These are phyloP conservation scores for Aspergillus fijiensis DNA, from an alignment of 2,329 filamentous ascomycete species.

Conservation along the genomic window DNA sequence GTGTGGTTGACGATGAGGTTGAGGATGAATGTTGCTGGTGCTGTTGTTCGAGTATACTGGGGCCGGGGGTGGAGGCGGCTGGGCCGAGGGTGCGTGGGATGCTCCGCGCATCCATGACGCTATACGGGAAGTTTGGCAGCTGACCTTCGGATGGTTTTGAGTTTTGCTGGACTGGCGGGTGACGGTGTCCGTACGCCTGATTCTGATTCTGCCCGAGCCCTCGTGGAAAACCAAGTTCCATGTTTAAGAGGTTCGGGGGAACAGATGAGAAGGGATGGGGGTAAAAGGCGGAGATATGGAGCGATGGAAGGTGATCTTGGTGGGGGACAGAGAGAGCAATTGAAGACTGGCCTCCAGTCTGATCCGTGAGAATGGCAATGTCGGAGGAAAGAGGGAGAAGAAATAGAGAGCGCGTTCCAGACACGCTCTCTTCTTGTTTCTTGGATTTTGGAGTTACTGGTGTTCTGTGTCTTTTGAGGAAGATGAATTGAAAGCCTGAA, in stretches of 20 bases:
- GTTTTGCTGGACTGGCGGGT: neutral
- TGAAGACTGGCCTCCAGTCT: too few relatives aligned
- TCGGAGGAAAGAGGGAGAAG: too few relatives aligned
- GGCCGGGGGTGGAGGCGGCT: neutral
- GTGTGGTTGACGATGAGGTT: neutral
- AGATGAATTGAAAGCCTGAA: too few relatives aligned
- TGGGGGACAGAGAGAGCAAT: too few relatives aligned
- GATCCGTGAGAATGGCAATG: too few relatives aligned
- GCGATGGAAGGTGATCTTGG: too few relatives aligned
- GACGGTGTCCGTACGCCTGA: neutral
- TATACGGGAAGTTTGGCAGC: neutral
- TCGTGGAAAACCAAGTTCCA: neutral
- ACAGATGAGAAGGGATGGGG: neutral
- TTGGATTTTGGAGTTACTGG: too few relatives aligned
- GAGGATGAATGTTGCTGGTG: neutral
- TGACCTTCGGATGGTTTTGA: neutral
- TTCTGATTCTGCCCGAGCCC: neutral
- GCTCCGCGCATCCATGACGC: slow-evolving; percentile 4
- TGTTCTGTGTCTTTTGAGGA: too few relatives aligned
- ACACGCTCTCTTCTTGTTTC: too few relatives aligned
- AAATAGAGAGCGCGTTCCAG: too few relatives aligned
- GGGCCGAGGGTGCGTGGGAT: slow-evolving; percentile 4
- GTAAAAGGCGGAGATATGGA: neutral
- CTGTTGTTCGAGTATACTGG: neutral
- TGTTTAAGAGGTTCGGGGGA: neutral